Evolutionary conservation across 129 eudicot genomes (phyloP).

Genomic region (Saussurea involucrata): DNA sequence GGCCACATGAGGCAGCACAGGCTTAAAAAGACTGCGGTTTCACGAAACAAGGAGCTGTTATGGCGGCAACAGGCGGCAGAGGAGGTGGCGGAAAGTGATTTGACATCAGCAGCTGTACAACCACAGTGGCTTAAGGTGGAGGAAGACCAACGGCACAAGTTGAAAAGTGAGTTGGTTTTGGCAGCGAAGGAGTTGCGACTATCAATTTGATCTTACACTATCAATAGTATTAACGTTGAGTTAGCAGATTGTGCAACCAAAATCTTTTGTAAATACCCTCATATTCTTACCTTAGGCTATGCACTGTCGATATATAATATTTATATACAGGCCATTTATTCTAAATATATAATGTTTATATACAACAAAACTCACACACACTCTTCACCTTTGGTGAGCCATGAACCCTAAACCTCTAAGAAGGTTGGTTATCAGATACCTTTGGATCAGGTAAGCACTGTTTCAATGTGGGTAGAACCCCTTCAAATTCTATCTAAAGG

Average conservation of each 20-base stretch:
- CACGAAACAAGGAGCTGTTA: not conserved
- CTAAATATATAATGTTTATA: not conserved
- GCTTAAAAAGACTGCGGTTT: not conserved
- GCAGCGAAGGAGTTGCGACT: constrained; percentile 16
- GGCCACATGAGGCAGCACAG: constrained; percentile 27
- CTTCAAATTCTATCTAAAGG: not conserved
- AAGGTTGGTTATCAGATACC: not conserved
- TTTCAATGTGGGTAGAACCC: not conserved
- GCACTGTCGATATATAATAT: not conserved
- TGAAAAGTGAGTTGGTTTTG: constrained; percentile 15
- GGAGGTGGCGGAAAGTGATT: not conserved
- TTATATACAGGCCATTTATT: not conserved
- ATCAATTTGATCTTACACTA: not conserved
- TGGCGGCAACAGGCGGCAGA: not conserved
- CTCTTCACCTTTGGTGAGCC: not conserved
- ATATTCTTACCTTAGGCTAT: not conserved
- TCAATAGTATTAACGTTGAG: not conserved
- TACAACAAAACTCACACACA: not conserved
- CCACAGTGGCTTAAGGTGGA: not conserved
- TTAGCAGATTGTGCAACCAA: not conserved
- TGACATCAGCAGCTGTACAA: not conserved
- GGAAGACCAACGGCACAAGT: not conserved
- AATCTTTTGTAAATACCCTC: not conserved
- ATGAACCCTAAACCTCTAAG: not conserved
- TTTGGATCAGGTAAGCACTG: not conserved